Conservation (phyloP, 2,329 filamentous ascomycete genomes). For the Leptographium galeiforme region DNA sequence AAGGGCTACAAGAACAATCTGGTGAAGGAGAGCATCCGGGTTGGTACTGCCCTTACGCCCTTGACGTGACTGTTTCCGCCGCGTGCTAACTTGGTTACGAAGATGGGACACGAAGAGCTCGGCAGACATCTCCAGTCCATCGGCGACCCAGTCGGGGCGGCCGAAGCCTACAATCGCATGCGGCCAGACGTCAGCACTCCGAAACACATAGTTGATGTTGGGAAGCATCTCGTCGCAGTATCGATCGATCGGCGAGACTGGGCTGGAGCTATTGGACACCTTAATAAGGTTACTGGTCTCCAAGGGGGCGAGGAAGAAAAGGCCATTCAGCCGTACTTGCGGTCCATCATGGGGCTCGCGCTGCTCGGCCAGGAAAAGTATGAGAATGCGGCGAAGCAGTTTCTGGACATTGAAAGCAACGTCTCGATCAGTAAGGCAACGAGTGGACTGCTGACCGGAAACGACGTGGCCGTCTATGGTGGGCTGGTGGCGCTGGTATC, state of each 20-base stretch:
- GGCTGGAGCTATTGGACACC: conserved; percentile 46
- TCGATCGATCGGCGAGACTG: conserved; percentile 68
- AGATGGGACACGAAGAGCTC: conserved; percentile 94
- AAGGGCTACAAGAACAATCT: conserved; percentile 94
- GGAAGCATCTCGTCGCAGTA: conserved; percentile 63
- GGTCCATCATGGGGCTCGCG: conserved; percentile 37
- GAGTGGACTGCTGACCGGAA: conserved; percentile 56
- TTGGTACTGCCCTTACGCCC: conserved; percentile 25
- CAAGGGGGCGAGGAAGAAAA: conserved; percentile 32
- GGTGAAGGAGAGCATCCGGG: conserved; percentile 91
- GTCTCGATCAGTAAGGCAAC: conserved; percentile 42
- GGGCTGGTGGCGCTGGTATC: conserved; percentile 81
- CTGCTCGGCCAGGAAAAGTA: conserved; percentile 33
- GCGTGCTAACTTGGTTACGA: not conserved
- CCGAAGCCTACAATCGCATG: conserved; percentile 74
- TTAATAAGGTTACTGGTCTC: conserved; percentile 48
- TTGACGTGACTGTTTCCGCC: not conserved
- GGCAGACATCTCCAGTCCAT: conserved; percentile 70
- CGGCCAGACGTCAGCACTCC: conserved; percentile 75
- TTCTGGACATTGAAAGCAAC: conserved; percentile 50
- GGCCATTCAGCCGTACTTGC: conserved; percentile 34
- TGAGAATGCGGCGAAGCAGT: conserved; percentile 53
- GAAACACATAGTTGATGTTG: conserved; percentile 73
- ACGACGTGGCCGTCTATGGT: conserved; percentile 86
- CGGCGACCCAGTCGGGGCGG: conserved; percentile 59